Evolutionary conservation across 495 filamentous ascomycete genomes (phyloP).

Genomic region (Hypoxylon lenormandii): DNA sequence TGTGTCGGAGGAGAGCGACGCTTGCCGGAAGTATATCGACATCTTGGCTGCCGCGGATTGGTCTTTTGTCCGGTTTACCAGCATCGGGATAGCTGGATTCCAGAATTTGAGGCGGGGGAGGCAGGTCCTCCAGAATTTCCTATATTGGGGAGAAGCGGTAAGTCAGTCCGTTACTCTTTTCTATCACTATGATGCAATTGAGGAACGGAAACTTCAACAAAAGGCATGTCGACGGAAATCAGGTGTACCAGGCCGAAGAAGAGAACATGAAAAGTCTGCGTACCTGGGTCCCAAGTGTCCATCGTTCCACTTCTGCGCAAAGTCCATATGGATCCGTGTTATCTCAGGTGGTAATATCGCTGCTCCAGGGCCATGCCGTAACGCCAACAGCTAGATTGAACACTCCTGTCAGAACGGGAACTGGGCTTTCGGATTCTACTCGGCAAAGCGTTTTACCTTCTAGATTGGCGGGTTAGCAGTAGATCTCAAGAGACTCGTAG

Average conservation of each 20-base stretch:
- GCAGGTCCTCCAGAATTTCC: conserved; percentile 87
- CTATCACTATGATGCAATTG: no score
- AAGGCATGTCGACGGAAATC: no score
- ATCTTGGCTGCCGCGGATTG: conserved; percentile 72
- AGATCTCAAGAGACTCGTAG: background rate
- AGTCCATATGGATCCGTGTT: conserved; percentile 84
- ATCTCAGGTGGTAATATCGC: conserved; percentile 82
- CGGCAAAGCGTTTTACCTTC: conserved; percentile 46
- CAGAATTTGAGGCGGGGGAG: conserved; percentile 91
- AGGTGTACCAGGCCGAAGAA: background rate
- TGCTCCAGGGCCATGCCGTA: conserved; percentile 83
- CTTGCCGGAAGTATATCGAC: conserved; percentile 76
- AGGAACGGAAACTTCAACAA: no score
- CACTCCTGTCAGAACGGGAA: conserved; percentile 45
- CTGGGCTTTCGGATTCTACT: conserved; percentile 19
- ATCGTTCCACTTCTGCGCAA: conserved; percentile 71
- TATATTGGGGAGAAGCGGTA: conserved; percentile 46
- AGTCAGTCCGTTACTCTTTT: conserved; percentile 2
- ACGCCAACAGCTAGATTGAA: conserved; percentile 70
- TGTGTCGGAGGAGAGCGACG: conserved; percentile 28
- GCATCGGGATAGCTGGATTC: conserved; percentile 87
- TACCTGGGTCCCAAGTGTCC: conserved; percentile 87
- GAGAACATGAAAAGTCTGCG: conserved; percentile 27
- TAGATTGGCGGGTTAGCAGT: conserved; percentile 45
- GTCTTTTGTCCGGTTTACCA: conserved; percentile 73